Percentiles rank a stretch among this genome's conserved stretches.
Conservation (phyloP, 106 monocot genomes). For the Dactylorhiza incarnata region DNA sequence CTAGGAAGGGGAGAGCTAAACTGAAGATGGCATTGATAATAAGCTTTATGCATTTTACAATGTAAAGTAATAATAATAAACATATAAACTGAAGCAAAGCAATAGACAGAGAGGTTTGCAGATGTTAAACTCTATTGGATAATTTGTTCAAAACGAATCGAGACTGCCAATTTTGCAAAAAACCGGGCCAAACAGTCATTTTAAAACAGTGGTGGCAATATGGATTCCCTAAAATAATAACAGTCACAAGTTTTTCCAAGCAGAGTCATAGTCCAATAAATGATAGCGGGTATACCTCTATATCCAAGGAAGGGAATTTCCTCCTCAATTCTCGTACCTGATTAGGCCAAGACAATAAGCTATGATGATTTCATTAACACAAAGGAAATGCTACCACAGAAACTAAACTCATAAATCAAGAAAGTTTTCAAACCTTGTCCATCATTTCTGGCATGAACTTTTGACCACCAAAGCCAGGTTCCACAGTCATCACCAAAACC, state of each 20-base stretch:
- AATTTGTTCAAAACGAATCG: too few species aligned
- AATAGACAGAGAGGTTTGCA: too few species aligned
- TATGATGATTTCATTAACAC: slow-evolving; percentile 1
- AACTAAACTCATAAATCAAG: neutral
- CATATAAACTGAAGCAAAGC: too few species aligned
- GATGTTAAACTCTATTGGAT: too few species aligned
- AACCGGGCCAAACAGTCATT: too few species aligned
- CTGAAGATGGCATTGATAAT: too few species aligned
- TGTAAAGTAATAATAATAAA: too few species aligned
- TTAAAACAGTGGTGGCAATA: too few species aligned
- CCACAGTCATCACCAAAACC: slow-evolving; percentile 98
- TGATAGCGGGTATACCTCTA: slow-evolving; percentile 52
- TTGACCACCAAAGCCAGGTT: slow-evolving; percentile 97
- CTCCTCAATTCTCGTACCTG: slow-evolving; percentile 73
- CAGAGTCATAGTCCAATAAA: neutral
- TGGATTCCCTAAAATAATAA: too few species aligned
- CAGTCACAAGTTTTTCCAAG: too few species aligned
- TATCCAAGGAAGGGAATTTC: slow-evolving; percentile 76
- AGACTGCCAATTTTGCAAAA: too few species aligned
- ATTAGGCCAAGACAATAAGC: slow-evolving; percentile 3
- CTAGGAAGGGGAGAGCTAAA: too few species aligned
- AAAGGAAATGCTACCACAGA: neutral
- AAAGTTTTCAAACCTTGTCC: slow-evolving; percentile 58
- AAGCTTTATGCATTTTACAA: neutral
- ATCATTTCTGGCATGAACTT: slow-evolving; percentile 97